phyloP scores from a whole-genome alignment of 2,329 filamentous ascomycete species.

The Neophaeococcomyces mojaviensis region DNA sequence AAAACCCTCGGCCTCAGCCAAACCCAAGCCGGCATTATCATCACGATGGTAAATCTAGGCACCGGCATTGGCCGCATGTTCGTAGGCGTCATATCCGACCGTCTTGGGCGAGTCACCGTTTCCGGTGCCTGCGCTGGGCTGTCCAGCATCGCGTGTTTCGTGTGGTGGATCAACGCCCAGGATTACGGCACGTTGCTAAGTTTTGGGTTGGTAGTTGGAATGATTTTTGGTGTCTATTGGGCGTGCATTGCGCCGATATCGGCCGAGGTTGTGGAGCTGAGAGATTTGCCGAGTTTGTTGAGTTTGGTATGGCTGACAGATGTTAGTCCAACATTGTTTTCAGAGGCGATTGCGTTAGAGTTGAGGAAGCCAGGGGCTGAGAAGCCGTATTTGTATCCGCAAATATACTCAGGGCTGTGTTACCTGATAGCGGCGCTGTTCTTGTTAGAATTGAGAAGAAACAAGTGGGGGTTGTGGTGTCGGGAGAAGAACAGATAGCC shows the following conservation, averaged over 20 bases:
- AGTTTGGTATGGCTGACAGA: constrained; percentile 25
- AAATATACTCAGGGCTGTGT: constrained; percentile 41
- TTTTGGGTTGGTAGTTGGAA: constrained; percentile 38
- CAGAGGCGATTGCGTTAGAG: constrained; percentile 46
- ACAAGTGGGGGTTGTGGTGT: constrained; percentile 17
- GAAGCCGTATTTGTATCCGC: constrained; percentile 43
- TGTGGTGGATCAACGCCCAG: constrained; percentile 41
- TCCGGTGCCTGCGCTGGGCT: constrained; percentile 29
- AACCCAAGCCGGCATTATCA: constrained; percentile 34
- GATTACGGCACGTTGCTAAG: constrained; percentile 37
- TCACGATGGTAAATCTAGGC: constrained; percentile 41
- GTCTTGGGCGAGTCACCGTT: constrained; percentile 36
- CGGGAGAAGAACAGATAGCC: constrained; percentile 18
- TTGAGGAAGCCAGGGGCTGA: constrained; percentile 38
- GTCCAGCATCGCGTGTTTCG: constrained; percentile 34
- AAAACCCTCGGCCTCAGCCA: constrained; percentile 35
- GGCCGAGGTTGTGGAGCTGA: constrained; percentile 25
- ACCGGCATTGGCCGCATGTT: constrained; percentile 41
- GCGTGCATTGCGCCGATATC: constrained; percentile 27
- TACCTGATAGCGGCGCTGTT: constrained; percentile 23
- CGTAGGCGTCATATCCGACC: constrained; percentile 40
- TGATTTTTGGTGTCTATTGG: constrained; percentile 44
- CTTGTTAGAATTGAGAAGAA: constrained; percentile 20
- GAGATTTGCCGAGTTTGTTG: constrained; percentile 23
- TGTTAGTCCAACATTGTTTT: constrained; percentile 41